A percentile compares a stretch with the other conserved stretches of the same genome.
These are phyloP conservation scores for Syzygium syzygioides DNA, from an alignment of 441 rosid species.

Conservation along the genomic window DNA sequence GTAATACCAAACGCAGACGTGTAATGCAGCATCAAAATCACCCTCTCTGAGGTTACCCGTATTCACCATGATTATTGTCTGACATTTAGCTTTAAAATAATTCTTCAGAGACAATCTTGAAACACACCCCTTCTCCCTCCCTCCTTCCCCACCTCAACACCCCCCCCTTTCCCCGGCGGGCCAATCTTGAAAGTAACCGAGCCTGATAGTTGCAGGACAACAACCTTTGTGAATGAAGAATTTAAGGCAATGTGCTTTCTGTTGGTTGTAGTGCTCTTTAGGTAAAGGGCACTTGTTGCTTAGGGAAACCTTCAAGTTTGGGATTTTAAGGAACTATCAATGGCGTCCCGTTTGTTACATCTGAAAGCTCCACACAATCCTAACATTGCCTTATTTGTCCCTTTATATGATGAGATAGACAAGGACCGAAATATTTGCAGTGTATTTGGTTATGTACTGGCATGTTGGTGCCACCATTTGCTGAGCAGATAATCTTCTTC, in stretches of 20 bases:
- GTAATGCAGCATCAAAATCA: background rate
- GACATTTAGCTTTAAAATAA: background rate
- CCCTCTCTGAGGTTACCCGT: background rate
- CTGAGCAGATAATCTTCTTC: background rate
- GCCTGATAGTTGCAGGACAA: background rate
- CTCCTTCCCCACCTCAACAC: rapidly evolving
- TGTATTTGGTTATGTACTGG: background rate
- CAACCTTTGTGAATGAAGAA: background rate
- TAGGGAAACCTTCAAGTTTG: constrained; percentile 19
- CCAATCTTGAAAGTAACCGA: background rate
- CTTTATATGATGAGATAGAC: background rate
- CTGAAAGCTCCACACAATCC: constrained; percentile 8
- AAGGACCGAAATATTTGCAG: background rate
- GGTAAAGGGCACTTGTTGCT: constrained; percentile 53
- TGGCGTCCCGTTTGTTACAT: constrained; percentile 13
- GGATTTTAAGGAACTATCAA: constrained; percentile 26
- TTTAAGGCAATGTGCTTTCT: background rate
- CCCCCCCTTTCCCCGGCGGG: too few species aligned
- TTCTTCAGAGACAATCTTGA: background rate
- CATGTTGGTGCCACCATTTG: background rate
- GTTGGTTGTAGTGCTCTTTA: constrained; percentile 24
- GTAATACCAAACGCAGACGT: background rate
- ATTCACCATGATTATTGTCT: background rate
- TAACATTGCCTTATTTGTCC: background rate
- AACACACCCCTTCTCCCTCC: too few species aligned